phyloP scores from a whole-genome alignment of 345 rosid species.

The Pseudoturritis turrita region DNA sequence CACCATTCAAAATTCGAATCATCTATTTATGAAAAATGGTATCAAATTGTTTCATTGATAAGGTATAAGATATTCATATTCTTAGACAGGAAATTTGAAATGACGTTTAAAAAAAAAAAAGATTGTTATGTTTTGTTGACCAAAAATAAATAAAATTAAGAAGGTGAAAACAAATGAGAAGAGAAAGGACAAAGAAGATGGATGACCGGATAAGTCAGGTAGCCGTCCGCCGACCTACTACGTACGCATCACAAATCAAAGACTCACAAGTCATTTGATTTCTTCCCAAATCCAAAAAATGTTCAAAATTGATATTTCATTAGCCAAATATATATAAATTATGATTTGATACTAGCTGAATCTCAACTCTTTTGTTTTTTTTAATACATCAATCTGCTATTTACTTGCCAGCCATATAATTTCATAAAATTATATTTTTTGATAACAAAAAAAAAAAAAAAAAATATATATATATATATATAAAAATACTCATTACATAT shows the following conservation, averaged over 20 bases:
- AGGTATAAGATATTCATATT: too few species aligned
- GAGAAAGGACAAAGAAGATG: slow-evolving; percentile 26
- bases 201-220: slow-evolving; percentile 22
- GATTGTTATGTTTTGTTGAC: neutral
- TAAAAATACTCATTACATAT: too few species aligned
- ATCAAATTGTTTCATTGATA: neutral
- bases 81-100: neutral
- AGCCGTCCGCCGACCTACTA: slow-evolving; percentile 34
- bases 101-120: too few species aligned
- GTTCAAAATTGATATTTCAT: neutral
- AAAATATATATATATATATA: too few species aligned
- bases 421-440: too few species aligned
- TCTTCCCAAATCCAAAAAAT: neutral
- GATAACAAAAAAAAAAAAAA: too few species aligned
- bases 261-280: slow-evolving; percentile 8
- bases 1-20: neutral
- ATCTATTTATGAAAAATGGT: neutral
- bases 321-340: too few species aligned
- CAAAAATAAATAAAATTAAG: neutral
- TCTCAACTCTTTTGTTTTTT: too few species aligned
- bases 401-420: too few species aligned
- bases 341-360: too few species aligned
- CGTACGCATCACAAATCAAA: slow-evolving; percentile 18
- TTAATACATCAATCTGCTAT: too few species aligned
- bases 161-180: neutral